Percentiles rank a stretch among this genome's conserved stretches.
Conservation (phyloP, 768 basidiomycete genomes). For the Leccinum aurantiacum region DNA sequence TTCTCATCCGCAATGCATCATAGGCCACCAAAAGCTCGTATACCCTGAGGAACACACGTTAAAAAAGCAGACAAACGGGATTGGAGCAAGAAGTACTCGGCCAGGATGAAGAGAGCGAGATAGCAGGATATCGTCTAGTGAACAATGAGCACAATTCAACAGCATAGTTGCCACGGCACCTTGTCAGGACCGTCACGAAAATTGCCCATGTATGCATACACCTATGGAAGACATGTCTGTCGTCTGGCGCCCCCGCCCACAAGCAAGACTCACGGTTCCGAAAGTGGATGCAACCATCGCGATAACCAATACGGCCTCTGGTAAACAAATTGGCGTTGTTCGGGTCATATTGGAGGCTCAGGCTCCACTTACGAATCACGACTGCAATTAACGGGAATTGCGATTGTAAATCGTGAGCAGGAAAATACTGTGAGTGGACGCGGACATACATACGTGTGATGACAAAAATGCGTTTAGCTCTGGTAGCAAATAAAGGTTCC, state of each 20-base stretch:
- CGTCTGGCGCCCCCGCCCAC: background rate
- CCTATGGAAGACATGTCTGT: slow-evolving; percentile 37
- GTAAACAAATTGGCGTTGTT: slow-evolving; percentile 7
- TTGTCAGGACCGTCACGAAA: slow-evolving; percentile 44
- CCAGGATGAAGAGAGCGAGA: slow-evolving; percentile 78
- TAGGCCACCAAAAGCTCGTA: slow-evolving; percentile 80
- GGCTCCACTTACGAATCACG: slow-evolving; percentile 52
- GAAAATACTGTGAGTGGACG: background rate
- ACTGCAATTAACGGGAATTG: slow-evolving; percentile 35
- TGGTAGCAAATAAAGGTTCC: slow-evolving; percentile 70
- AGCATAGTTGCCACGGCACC: slow-evolving; percentile 32
- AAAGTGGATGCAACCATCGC: slow-evolving; percentile 75
- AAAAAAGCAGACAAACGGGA: background rate
- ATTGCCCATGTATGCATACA: slow-evolving; percentile 37
- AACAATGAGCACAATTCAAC: slow-evolving; percentile 13
- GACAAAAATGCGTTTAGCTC: slow-evolving; percentile 71
- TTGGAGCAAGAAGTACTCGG: slow-evolving; percentile 53
- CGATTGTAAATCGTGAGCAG: slow-evolving; percentile 12
- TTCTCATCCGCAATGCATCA: slow-evolving; percentile 78
- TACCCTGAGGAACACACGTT: slow-evolving; percentile 43
- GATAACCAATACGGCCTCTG: slow-evolving; percentile 76
- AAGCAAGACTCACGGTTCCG: slow-evolving; percentile 46
- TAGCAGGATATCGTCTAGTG: slow-evolving; percentile 78
- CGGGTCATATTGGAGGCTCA: background rate
- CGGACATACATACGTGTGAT: slow-evolving; percentile 63